These are phyloP conservation scores for Sherardia arvensis DNA, from an alignment of 257 asterid species.

Conservation along the genomic window DNA sequence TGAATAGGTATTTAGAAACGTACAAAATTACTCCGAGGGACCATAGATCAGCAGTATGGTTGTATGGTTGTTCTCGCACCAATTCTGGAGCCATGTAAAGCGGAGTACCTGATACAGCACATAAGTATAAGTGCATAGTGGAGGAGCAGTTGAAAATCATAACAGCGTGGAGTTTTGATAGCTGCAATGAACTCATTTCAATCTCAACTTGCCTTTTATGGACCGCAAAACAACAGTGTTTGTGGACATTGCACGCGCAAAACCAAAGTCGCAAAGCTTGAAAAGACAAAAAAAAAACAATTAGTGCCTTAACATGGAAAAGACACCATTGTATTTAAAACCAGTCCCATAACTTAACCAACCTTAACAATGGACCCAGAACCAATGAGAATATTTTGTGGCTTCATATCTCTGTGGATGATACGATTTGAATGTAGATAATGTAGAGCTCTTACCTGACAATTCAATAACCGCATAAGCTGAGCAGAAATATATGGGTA, in stretches of 20 bases:
- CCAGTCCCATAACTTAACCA: conserved; percentile 8
- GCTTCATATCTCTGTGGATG: conserved; percentile 98
- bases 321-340: not conserved
- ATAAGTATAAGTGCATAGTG: conserved; percentile 13
- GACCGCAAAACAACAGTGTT: conserved; percentile 93
- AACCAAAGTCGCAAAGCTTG: conserved; percentile 95
- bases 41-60: conserved; percentile 99
- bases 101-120: conserved; percentile 68
- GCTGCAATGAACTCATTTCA: not conserved
- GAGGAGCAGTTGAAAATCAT: conserved; percentile 10
- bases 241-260: conserved; percentile 98
- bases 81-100: conserved; percentile 99
- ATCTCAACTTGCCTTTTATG: conserved; percentile 57
- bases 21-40: conserved; percentile 99
- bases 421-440: conserved; percentile 97
- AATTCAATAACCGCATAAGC: conserved; percentile 9
- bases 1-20: conserved; percentile 18
- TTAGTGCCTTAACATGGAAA: conserved; percentile 5
- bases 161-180: not conserved
- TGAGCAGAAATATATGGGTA: conserved; percentile 2
- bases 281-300: conserved; percentile 14
- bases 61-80: conserved; percentile 99
- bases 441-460: conserved; percentile 86
- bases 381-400: conserved; percentile 95
- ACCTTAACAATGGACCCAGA: conserved; percentile 95